These are phyloP conservation scores for Linnemannia exigua DNA, from an alignment of 192 early-diverging fungal species.

Conservation along the genomic window DNA sequence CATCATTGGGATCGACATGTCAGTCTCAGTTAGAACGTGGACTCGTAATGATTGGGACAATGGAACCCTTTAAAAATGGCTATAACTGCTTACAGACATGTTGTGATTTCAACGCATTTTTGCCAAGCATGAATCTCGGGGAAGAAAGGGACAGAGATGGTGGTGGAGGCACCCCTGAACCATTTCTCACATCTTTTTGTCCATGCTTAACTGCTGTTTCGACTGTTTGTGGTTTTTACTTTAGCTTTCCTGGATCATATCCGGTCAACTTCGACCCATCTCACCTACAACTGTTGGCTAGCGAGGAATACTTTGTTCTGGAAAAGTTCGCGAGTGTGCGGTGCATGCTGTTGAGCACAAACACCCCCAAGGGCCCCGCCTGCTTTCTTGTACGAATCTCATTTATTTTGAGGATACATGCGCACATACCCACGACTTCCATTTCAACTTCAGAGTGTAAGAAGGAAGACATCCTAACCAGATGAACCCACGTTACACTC, in stretches of 20 bases:
- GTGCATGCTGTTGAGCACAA: conserved; percentile 62
- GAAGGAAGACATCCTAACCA: not conserved
- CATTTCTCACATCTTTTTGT: not conserved
- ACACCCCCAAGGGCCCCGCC: conserved; percentile 68
- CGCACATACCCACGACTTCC: not conserved
- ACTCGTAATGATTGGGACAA: not conserved
- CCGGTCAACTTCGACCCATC: conserved; percentile 66
- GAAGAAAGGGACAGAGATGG: not conserved
- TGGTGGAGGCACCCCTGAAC: not conserved
- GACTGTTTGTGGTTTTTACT: not conserved
- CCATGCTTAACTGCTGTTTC: not conserved
- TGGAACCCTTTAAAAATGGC: not conserved
- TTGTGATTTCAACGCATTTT: not conserved
- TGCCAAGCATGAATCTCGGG: not conserved
- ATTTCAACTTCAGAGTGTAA: not conserved
- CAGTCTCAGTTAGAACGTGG: not conserved
- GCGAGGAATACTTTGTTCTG: conserved; percentile 74
- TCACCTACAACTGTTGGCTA: conserved; percentile 62
- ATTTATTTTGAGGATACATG: not conserved
- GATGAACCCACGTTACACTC: not conserved
- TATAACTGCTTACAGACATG: not conserved
- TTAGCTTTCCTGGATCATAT: conserved; percentile 74
- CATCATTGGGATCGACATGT: not conserved
- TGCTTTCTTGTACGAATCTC: conserved; percentile 64
- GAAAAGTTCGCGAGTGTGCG: conserved; percentile 69